A percentile compares a stretch with the other conserved stretches of the same genome.
phyloP scores from a whole-genome alignment of 345 rosid genomes.

The Syzygium oleosum region DNA sequence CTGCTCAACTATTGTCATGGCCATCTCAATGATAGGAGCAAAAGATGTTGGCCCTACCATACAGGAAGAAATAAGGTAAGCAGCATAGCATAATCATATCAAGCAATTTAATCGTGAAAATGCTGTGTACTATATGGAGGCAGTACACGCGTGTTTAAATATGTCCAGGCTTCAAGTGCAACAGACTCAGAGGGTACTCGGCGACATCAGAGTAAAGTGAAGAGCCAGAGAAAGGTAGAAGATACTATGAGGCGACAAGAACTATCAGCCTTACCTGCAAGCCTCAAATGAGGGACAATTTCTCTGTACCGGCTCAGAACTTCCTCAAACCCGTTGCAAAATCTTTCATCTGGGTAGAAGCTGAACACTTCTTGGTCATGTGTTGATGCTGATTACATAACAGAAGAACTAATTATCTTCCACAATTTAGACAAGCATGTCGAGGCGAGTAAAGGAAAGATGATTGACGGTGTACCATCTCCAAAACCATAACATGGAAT shows the following conservation, averaged over 20 bases:
- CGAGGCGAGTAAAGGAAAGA: not conserved
- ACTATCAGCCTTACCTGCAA: constrained; percentile 26
- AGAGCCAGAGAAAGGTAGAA: not conserved
- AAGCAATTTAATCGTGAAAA: not conserved
- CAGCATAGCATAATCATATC: not conserved
- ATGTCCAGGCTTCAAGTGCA: not conserved
- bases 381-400: constrained; percentile 42
- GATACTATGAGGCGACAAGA: not conserved
- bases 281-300: constrained; percentile 44
- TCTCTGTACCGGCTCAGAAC: constrained; percentile 41
- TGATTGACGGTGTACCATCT: constrained; percentile 24
- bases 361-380: constrained; percentile 62
- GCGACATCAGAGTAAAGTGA: not conserved
- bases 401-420: not conserved
- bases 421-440: not conserved
- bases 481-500: constrained; percentile 56
- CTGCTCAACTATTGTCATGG: constrained; percentile 50
- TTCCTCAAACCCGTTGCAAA: constrained; percentile 59
- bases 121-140: not conserved
- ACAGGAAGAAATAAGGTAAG: not conserved
- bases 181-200: not conserved
- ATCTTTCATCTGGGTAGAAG: constrained; percentile 38
- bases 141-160: not conserved
- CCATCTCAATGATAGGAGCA: constrained; percentile 58
- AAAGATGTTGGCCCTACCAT: constrained; percentile 57